Conservation (phyloP, 1,284 basidiomycete genomes). For the Stereum hirsutum region DNA sequence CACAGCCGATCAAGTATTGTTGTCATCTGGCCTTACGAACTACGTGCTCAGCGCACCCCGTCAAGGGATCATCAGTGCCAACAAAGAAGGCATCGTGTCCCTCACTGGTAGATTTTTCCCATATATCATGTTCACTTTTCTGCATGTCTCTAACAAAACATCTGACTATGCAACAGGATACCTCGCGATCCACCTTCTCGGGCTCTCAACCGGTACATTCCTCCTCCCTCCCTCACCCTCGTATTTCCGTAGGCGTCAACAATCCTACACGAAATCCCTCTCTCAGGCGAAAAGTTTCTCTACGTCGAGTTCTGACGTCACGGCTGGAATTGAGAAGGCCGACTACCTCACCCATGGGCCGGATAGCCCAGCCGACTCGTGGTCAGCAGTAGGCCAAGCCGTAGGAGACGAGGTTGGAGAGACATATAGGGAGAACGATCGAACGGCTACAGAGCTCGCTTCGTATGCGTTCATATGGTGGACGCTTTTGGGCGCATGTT, state of each 20-base stretch:
- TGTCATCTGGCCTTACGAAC: conserved; percentile 48
- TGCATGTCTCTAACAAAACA: conserved; percentile 1
- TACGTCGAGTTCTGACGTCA: conserved; percentile 5
- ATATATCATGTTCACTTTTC: background rate
- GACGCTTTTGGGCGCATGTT: conserved; percentile 40
- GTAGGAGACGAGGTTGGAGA: too few relatives aligned
- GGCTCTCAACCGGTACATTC: conserved; percentile 75
- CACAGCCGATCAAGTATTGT: conserved; percentile 60
- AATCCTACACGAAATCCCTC: conserved; percentile 9
- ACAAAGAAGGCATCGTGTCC: conserved; percentile 89
- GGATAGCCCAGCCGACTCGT: too few relatives aligned
- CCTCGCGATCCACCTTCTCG: conserved; percentile 82
- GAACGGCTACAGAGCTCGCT: conserved; percentile 67
- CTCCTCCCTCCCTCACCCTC: conserved; percentile 73
- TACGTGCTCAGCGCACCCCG: conserved; percentile 65
- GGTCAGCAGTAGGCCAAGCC: too few relatives aligned
- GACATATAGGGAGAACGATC: conserved; percentile 53
- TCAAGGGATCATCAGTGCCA: conserved; percentile 59
- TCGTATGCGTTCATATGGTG: conserved; percentile 80
- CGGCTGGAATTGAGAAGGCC: conserved; percentile 7
- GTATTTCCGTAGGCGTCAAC: conserved; percentile 49
- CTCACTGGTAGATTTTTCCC: conserved; percentile 46
- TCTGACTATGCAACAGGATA: conserved; percentile 78
- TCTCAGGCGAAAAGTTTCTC: too few relatives aligned
- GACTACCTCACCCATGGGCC: conserved; percentile 11